Evolutionary conservation across 2,329 filamentous ascomycete genomes (phyloP), one percentile per base, ranked within the genome.

Genomic region (Beauveria scarabaeidicola): DNA sequence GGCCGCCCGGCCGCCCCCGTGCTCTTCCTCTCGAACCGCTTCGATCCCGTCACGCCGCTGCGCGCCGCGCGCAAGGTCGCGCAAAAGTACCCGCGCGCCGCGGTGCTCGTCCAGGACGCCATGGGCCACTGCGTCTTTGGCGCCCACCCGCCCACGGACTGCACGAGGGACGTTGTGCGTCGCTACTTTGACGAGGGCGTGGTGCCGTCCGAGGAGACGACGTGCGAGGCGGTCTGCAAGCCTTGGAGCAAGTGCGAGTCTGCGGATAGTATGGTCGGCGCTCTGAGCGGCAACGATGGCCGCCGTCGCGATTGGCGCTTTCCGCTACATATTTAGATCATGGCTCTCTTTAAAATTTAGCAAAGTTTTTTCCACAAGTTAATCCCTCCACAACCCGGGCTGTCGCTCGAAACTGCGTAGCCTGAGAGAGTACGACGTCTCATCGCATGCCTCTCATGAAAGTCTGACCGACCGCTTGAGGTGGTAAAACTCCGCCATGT

Each of bases 11-110:
- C 67, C 0, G 73, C 74, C 4, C 77, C 78, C 4, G 61, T 80
- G 27, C 65, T 81, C 29, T 78, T 78, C 64, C 62, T 80, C 3
- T 70, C 73, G 11, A 76, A 74, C 57, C 62, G 69, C 6, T 69
- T 74, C 7, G 78, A 80, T 59, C 78, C 78, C 13, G 74, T 78
- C 11, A 80, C 78, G 27, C 78, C 78, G 5, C 63, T 75, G 41
- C 51, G 52, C 54, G 71, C 61, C 72, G 77, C 67, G 68, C 75
- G 62, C 6, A 60, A 56, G 36, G 70, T 69, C 65, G 63, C 68
- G 7, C 54, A 48, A 38, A 21, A 52, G 7, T 69, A 73, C 50
- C 67, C 68, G 1, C 69, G 67, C 17, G 64, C 71, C 1, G 61
- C 61, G 1, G 63, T 74, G 11, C 60, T 72, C 23, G 61, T 73